Evolutionary conservation across 345 rosid genomes (phyloP).

Genomic region (Acer negundo): DNA sequence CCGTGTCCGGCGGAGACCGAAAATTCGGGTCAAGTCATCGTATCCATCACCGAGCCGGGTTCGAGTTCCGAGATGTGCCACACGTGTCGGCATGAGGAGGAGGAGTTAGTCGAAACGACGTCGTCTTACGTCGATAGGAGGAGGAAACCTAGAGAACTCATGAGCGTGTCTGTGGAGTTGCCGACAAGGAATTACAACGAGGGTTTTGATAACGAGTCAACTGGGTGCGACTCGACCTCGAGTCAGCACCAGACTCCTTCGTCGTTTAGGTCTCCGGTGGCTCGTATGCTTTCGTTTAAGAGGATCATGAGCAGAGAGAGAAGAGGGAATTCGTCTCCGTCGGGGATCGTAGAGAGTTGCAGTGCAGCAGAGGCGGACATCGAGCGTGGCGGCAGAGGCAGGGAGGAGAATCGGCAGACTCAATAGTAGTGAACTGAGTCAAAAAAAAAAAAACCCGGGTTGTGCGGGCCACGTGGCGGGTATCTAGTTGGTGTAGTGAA

Average conservation of each 20-base stretch:
- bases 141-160: slow-evolving; percentile 44
- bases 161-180: slow-evolving; percentile 34
- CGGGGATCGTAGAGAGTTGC: slow-evolving; percentile 26
- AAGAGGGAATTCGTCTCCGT: slow-evolving; percentile 35
- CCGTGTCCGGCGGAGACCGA: slow-evolving; percentile 13
- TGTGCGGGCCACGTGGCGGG: background rate
- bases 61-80: slow-evolving; percentile 33
- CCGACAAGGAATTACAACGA: slow-evolving; percentile 24
- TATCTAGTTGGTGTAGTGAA: background rate
- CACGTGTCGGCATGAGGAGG: slow-evolving; percentile 33
- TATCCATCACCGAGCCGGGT: slow-evolving; percentile 25
- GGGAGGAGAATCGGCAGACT: slow-evolving; percentile 27
- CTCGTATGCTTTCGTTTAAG: slow-evolving; percentile 58
- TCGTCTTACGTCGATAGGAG: slow-evolving; percentile 21
- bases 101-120: slow-evolving; percentile 19
- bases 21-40: background rate
- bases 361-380: slow-evolving; percentile 40
- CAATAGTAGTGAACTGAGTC: background rate
- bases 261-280: slow-evolving; percentile 56
- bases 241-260: slow-evolving; percentile 28
- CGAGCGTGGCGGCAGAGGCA: slow-evolving; percentile 35
- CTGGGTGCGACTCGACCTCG: slow-evolving; percentile 32
- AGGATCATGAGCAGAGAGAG: slow-evolving; percentile 57
- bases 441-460: background rate
- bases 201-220: slow-evolving; percentile 37